Base-by-base conservation (phyloP, 345 rosid species). In the Euclidium syriacum region DNA sequence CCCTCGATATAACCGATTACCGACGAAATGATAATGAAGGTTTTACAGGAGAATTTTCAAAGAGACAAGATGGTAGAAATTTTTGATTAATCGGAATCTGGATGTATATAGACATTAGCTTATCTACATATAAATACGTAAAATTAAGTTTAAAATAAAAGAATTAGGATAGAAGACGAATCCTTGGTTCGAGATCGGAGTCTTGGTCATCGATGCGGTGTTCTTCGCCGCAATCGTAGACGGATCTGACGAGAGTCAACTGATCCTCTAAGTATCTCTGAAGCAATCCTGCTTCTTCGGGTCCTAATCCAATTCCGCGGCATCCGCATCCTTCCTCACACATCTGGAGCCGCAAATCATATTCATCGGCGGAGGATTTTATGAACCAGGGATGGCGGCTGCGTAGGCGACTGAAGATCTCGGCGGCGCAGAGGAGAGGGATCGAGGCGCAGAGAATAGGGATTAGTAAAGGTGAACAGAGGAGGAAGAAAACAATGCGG, bases 201-300 rank as follows among this genome's bases (percentile, higher is more conserved):
- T 44, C 64, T 33, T 39, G 68, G 48, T 62, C 75, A 26, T 59
- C 47, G 16, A 9, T 26, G 35, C 44, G 5, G 29, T n/a, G n/a
- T n/a, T 62, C 41, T 49, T 79, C 82, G 10, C 83, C 87, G 17
- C 87, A 80, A 12, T 78, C 84, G 29, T 78, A 85, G 33, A 78
- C 75, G 41, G 85, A 78, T 76, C 83, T 79, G 17, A 78, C 90
- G 7, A 85, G 71, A 14, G 61, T 22, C 67, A 85, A 47, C 68
- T 85, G 90, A 78, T 85, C 87, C 48, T 82, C 90, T 39, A 85
- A 65, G 72, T 82, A 85, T 68, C 90, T 78, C 56, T 82, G 87
- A 43, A 82, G 78, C 57, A 85, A 41, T 10, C 85, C 83, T 0
- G 72, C 67, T 64, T 80, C 85, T 25, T 54, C 77, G 12, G 29